Evolutionary conservation across 257 asterid species (phyloP), one percentile per base, ranked within the genome.

Genomic region (Nicotiana attenuata): DNA sequence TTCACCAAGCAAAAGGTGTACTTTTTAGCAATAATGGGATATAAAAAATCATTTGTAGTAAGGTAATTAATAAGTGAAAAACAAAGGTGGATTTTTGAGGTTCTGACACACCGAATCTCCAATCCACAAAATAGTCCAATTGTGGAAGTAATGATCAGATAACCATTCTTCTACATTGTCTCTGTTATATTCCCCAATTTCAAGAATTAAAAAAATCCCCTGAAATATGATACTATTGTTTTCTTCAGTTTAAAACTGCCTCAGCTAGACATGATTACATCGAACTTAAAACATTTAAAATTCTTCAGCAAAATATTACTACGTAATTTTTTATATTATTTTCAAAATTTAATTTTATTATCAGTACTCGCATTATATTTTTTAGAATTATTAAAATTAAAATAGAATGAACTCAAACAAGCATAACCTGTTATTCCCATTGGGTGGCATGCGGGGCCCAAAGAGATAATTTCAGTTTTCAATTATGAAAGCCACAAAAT

Each of bases 401-500:
- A 73, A 73, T 47, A 47, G 78, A 20, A 20, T 41, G 45, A 69
- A 69, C 41, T 10, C 19, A 69, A 17, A 20, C 59, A 71, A 41
- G 78, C 78, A 45, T 68, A 71, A 71, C 45, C 35, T 41, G 20
- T 45, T 41, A 13, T 71, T 73, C 61, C 24, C 61, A 47, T 7
- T 47, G 61, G 38, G 78, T 73, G 78, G 60, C 38, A 22, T 3
- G 41, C 24, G 78, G 71, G 79, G 10, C 22, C 78, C 0, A 5
- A 15, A 22, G 7, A 73, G 24, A 47, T 73, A 47, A 73, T 47
- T 73, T 47, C 20, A 22, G 45, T 5, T 3, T 73, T 73, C 61
- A 73, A 73, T 47, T 13, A 73, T 73, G 79, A 73, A 77, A 77
- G 31, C 33, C 56, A 64, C 69, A 81, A 82, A 81, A 84, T 80